Conservation (phyloP, 768 basidiomycete species). For the Kwoniella bestiolae region DNA sequence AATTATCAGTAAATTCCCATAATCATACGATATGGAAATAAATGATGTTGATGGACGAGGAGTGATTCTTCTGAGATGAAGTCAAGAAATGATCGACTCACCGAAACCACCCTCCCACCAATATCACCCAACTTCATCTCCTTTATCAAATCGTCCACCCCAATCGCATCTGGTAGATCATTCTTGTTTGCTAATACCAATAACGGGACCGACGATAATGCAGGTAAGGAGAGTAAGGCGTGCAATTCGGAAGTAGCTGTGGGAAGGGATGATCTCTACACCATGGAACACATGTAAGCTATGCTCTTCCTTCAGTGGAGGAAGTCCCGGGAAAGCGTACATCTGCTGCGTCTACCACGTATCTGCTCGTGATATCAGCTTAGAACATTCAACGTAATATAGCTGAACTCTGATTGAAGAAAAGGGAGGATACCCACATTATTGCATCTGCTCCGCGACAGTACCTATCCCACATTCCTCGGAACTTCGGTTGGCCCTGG, state of each 20-base stretch:
- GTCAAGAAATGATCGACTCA: conserved; percentile 21
- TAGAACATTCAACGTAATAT: neutral
- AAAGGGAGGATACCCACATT: conserved; percentile 65
- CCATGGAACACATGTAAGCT: neutral
- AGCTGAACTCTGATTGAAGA: neutral
- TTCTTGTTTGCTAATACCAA: conserved; percentile 83
- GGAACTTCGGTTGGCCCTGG: conserved; percentile 87
- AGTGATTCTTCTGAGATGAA: neutral
- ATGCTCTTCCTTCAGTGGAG: neutral
- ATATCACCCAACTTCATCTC: conserved; percentile 64
- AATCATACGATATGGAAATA: too few species aligned
- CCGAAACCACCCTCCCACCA: conserved; percentile 49
- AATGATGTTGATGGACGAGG: too few species aligned
- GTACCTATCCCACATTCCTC: conserved; percentile 94
- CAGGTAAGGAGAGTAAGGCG: conserved; percentile 46
- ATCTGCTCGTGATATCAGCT: conserved; percentile 61
- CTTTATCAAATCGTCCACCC: conserved; percentile 81
- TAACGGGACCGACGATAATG: conserved; percentile 42
- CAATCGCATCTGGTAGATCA: conserved; percentile 74
- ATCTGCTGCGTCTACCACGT: conserved; percentile 89
- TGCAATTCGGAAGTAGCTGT: conserved; percentile 52
- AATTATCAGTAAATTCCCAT: too few species aligned
- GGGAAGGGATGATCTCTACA: conserved; percentile 36
- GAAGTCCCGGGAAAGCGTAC: conserved; percentile 63
- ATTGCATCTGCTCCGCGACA: conserved; percentile 91